Evolutionary conservation across 192 early-diverging fungal species (phyloP).

Genomic region (Radiomyces spectabilis): DNA sequence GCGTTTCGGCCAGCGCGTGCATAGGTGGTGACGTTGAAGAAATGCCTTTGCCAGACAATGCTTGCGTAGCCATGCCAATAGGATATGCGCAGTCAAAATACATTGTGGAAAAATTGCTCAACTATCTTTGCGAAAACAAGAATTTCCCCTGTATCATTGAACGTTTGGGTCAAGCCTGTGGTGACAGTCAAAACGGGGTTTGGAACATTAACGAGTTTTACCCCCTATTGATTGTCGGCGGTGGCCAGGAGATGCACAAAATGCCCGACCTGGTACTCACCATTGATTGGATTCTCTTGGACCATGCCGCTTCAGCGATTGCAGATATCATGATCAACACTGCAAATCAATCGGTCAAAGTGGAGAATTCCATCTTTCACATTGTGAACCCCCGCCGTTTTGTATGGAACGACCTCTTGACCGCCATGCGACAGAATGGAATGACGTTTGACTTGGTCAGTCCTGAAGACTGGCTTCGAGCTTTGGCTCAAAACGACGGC

Average conservation of each 20-base stretch:
- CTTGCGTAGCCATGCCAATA: slow-evolving; percentile 13
- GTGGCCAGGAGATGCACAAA: slow-evolving; percentile 14
- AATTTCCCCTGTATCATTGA: slow-evolving; percentile 13
- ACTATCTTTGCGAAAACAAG: slow-evolving; percentile 11
- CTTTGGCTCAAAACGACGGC: slow-evolving; percentile 11
- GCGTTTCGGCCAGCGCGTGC: slow-evolving; percentile 17
- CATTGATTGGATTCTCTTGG: slow-evolving; percentile 29
- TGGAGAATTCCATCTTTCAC: slow-evolving; percentile 5
- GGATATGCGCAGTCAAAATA: slow-evolving; percentile 30
- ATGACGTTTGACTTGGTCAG: slow-evolving; percentile 10
- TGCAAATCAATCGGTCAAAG: background rate
- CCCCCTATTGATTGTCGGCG: slow-evolving; percentile 18
- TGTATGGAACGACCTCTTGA: slow-evolving; percentile 12
- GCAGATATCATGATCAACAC: slow-evolving; percentile 13
- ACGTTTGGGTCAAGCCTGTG: slow-evolving; percentile 27
- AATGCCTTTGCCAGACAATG: slow-evolving; percentile 13
- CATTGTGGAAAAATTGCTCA: slow-evolving; percentile 18
- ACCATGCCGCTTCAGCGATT: slow-evolving; percentile 17
- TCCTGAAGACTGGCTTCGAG: slow-evolving; percentile 10
- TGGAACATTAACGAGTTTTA: slow-evolving; percentile 24
- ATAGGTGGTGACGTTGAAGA: slow-evolving; percentile 3
- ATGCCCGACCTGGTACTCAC: slow-evolving; percentile 12
- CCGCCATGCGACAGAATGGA: slow-evolving; percentile 6
- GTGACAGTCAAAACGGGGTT: slow-evolving; percentile 18
- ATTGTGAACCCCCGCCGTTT: slow-evolving; percentile 18